Evolutionary conservation across 805 yeast species (phyloP), one percentile per base, ranked within the genome.

Genomic region (Ogataea methylovora): DNA sequence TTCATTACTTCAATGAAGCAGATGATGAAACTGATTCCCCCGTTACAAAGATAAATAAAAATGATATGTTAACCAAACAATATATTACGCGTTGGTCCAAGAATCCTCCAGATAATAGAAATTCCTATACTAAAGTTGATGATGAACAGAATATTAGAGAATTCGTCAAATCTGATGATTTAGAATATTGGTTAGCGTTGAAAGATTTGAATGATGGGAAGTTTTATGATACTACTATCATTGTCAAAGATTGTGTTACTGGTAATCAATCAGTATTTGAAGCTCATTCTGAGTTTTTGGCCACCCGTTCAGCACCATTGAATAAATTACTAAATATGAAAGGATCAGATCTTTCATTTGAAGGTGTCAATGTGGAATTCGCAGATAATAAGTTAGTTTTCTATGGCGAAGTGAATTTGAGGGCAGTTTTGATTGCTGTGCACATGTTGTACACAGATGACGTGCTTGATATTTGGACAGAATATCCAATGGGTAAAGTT

Each of bases 361-460:
- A 27, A 8, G n/a, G n/a, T n/a, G n/a, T n/a, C n/a, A n/a, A n/a
- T n/a, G n/a, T n/a, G n/a, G n/a, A n/a, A n/a, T n/a, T n/a, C n/a
- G n/a, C n/a, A n/a, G n/a, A n/a, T n/a, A n/a, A n/a, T n/a, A n/a
- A n/a, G n/a, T 11, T 24, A 5, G 3, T 5, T 16, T n/a, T 32
- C 24, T 17, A 18, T 3, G 60, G 60, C 14, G 39, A 46, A 18
- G 35, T 54, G 4, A 47, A 45, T 8, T 18, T 51, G 1, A 37
- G 50, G 19, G 37, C 56, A 8, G 50, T 67, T 9, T 51, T 62
- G 22, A 55, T 79, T 2, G 46, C 71, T 8, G 40, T 73, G 5
- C 72, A 73, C 45, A 65, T 63, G 35, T 35, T 74, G 1, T 79
- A 78, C 45, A 70, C 79, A 0, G 75, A 73, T 34, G 45, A 48